Evolutionary conservation across 345 rosid species (phyloP).

Genomic region (Kandelia obovata): DNA sequence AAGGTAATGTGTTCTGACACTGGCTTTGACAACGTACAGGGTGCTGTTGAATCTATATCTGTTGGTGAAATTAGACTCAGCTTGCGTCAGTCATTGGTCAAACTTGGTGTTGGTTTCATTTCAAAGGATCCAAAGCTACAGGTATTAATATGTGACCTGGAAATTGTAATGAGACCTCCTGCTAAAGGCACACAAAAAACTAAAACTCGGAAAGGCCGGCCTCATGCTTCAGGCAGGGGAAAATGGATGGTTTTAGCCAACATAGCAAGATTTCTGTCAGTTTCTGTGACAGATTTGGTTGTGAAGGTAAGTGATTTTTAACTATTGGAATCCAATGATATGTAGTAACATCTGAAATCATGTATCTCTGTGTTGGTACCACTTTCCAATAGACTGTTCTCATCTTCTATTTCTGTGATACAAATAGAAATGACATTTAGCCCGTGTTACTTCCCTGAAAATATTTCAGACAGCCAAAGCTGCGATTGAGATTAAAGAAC

Average conservation of each 20-base stretch:
- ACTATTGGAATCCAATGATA: not conserved
- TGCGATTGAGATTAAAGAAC: conserved; percentile 64
- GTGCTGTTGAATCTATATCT: conserved; percentile 84
- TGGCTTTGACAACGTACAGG: conserved; percentile 53
- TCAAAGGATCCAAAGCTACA: conserved; percentile 92
- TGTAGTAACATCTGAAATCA: not conserved
- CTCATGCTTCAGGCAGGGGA: conserved; percentile 57
- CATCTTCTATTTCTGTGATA: no score
- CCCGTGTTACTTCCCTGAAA: conserved; percentile 12
- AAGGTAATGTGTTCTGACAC: conserved; percentile 10
- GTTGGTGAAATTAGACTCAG: conserved; percentile 89
- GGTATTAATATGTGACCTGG: conserved; percentile 74
- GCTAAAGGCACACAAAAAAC: conserved; percentile 46
- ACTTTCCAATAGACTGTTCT: no score
- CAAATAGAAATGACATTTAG: not conserved
- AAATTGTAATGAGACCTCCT: conserved; percentile 76
- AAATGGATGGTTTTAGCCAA: conserved; percentile 93
- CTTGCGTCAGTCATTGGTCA: conserved; percentile 87
- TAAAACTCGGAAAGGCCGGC: conserved; percentile 47
- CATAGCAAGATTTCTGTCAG: conserved; percentile 80
- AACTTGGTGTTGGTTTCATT: conserved; percentile 84
- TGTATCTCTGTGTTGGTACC: not conserved
- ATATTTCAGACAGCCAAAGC: conserved; percentile 67
- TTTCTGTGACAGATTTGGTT: conserved; percentile 78
- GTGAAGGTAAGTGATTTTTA: conserved; percentile 55